Conservation (phyloP, 306 rosid species). For the Coriaria nepalensis region DNA sequence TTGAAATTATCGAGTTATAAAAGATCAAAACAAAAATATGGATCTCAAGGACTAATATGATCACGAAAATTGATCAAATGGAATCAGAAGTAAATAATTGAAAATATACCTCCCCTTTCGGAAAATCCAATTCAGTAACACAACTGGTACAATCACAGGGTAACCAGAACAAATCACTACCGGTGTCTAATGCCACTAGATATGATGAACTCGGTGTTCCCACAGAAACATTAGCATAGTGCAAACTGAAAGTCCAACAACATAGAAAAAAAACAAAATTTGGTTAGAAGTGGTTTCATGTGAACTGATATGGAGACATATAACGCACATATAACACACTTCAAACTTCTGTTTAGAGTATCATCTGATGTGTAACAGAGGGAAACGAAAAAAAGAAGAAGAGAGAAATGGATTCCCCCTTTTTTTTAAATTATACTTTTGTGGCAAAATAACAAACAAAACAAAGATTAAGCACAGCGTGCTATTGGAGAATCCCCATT, state of each 20-base stretch:
- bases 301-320: too few relatives aligned
- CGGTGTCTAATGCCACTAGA: constrained; percentile 91
- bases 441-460: neutral
- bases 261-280: neutral
- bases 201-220: constrained; percentile 68
- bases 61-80: too few relatives aligned
- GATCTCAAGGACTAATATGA: neutral
- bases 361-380: too few relatives aligned
- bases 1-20: neutral
- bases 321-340: too few relatives aligned
- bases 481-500: too few relatives aligned
- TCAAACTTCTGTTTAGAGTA: neutral
- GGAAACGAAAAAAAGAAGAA: neutral
- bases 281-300: neutral
- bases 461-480: neutral
- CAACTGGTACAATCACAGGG: constrained; percentile 84
- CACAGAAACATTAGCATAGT: constrained; percentile 72
- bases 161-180: constrained; percentile 86
- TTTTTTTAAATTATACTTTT: neutral
- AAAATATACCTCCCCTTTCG: constrained; percentile 27
- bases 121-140: constrained; percentile 7
- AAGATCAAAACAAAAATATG: too few relatives aligned
- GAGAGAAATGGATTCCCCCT: too few relatives aligned
- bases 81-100: neutral
- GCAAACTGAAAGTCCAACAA: constrained; percentile 52